Evolutionary conservation across 2,329 filamentous ascomycete species (phyloP).

Genomic region (Ambrosiella xylebori): DNA sequence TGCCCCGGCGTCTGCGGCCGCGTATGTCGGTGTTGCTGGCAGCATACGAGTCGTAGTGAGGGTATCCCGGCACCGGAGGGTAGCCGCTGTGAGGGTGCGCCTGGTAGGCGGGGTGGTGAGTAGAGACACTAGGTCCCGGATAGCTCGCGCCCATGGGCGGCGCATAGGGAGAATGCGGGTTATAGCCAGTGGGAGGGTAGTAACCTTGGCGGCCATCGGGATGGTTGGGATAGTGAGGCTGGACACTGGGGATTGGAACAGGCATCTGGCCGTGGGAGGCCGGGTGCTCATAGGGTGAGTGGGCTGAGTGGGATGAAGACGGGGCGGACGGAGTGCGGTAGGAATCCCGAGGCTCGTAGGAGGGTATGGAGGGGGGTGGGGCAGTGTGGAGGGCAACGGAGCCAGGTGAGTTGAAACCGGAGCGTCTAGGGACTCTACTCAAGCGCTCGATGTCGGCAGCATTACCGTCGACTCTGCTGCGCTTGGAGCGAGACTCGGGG

Average conservation of each 20-base stretch:
- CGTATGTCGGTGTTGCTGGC: conserved; percentile 27
- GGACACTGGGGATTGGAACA: neutral
- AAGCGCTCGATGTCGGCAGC: neutral
- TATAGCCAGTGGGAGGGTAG: neutral
- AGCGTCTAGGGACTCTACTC: neutral
- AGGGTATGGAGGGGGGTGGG: neutral
- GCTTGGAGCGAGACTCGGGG: no score
- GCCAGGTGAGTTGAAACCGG: neutral
- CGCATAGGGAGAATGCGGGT: no score
- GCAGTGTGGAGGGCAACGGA: neutral
- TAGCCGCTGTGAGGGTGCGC: conserved; percentile 24
- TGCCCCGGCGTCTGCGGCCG: conserved; percentile 53
- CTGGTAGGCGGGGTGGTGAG: neutral
- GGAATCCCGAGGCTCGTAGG: neutral
- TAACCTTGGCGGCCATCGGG: neutral
- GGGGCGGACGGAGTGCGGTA: neutral
- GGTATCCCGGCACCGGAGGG: conserved; percentile 21
- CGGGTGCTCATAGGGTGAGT: neutral
- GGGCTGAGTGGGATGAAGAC: neutral
- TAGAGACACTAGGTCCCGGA: no score
- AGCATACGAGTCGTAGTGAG: conserved; percentile 23
- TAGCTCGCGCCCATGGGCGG: no score
- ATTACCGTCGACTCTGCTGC: neutral
- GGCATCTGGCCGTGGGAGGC: neutral
- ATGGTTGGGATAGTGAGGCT: neutral